These are phyloP conservation scores for Camellia sinensis DNA, from an alignment of 148 eudicot species.

Conservation along the genomic window DNA sequence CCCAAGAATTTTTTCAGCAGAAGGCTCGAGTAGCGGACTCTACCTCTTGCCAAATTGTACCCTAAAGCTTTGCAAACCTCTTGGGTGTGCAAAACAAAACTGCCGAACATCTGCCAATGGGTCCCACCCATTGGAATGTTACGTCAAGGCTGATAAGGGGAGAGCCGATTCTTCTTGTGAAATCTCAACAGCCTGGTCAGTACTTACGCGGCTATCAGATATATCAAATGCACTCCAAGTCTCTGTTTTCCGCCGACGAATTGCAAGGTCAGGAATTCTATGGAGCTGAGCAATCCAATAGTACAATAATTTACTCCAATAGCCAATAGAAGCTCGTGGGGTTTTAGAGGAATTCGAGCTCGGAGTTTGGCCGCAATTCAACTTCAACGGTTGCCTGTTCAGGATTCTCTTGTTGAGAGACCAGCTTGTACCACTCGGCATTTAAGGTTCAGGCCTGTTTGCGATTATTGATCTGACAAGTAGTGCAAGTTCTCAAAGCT, in stretches of 20 bases:
- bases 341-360: constrained; percentile 52
- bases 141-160: constrained; percentile 88
- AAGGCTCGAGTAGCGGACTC: constrained; percentile 89
- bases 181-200: constrained; percentile 55
- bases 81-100: constrained; percentile 44
- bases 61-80: constrained; percentile 64
- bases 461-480: constrained; percentile 39
- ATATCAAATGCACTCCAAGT: constrained; percentile 41
- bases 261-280: constrained; percentile 44
- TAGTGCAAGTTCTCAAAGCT: constrained; percentile 48
- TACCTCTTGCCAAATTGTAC: constrained; percentile 84
- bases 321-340: constrained; percentile 52
- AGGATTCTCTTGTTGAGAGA: constrained; percentile 57
- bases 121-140: constrained; percentile 94
- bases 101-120: constrained; percentile 77
- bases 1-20: constrained; percentile 70
- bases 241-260: constrained; percentile 66
- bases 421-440: constrained; percentile 36
- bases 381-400: constrained; percentile 60
- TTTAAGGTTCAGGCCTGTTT: constrained; percentile 52
- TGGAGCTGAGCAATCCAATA: constrained; percentile 37
- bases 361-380: constrained; percentile 48
- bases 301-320: constrained; percentile 47
- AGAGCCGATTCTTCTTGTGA: constrained; percentile 71
- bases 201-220: constrained; percentile 49